Base-by-base conservation (phyloP, 2,329 filamentous ascomycete species). In the Incumbomyces delicatus region DNA sequence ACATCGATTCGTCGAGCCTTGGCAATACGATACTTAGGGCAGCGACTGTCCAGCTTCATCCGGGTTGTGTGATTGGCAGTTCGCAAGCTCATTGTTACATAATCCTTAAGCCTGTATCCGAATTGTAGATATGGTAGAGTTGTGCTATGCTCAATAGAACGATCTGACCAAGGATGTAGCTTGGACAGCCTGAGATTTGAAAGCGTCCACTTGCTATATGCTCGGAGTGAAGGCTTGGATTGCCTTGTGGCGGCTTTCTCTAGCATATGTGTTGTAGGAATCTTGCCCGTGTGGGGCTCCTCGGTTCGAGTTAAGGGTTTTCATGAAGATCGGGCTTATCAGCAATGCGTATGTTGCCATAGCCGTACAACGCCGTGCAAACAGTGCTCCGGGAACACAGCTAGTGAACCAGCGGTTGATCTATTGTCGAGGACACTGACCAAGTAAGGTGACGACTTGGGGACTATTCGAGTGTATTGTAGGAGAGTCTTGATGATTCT, bases 11-110 rank as follows among this genome's bases (percentile, higher is more conserved):
- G 77, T 12, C 68, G 67, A 1, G 75, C 73, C 64, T 94, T 94
- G 53, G 83, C 76, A 29, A 73, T 73, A 64, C 94, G 85, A 61
- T 74, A 94, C 44, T 76, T 77, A 1, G 80, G 73, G 61, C 78
- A 94, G 39, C 89, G 75, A 59, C 84, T 89, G 65, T 94, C 87
- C 20, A 94, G 75, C 64, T 94, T 68, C 58, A 90, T 87, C 85
- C 85, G 89, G 47, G 87, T 80, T 44, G 83, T 75, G 64, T 78
- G 80, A 29, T 77, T 70, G 35, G 50, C 44, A 7, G 71, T 76
- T n/a, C 85, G 75, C 2, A 90, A 70, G 0, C 85, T 85, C 81
- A 89, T 85, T 1, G 81, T 88, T 48, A 86, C 74, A 58, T 84
- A 76, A 62, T 88, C 87, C 51, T 80, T 83, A 6, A 84, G 84